Conservation (phyloP, 73 alveolate species). For the Paramecium sexaurelia region DNA sequence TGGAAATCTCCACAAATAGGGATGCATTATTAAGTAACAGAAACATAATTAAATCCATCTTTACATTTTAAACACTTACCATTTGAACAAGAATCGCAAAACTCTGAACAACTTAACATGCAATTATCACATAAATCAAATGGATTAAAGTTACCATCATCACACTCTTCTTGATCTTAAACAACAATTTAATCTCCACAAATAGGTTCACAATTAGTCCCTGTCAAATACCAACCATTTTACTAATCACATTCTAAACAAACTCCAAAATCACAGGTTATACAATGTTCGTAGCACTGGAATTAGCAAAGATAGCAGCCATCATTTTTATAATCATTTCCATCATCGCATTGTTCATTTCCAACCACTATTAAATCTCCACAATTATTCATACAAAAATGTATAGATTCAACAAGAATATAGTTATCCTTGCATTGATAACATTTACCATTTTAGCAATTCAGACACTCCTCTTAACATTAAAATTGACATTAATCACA, state of each 20-base stretch:
- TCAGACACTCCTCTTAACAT: neutral
- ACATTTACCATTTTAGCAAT: neutral
- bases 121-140: neutral
- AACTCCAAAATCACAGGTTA: neutral
- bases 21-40: neutral
- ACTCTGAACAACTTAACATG: neutral
- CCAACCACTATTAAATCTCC: neutral
- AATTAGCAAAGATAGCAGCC: slow-evolving; percentile 17
- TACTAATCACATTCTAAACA: neutral
- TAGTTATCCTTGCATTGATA: neutral
- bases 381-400: neutral
- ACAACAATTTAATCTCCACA: neutral
- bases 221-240: neutral
- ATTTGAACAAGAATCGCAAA: neutral
- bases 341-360: slow-evolving; percentile 22
- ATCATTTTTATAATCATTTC: neutral
- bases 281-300: neutral
- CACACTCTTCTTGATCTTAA: neutral
- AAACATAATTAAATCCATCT: neutral
- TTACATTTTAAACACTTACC: neutral
- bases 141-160: slow-evolving; percentile 8
- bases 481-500: neutral
- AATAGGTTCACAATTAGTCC: neutral
- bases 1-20: neutral
- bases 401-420: neutral